Base-by-base conservation (phyloP, 306 rosid genomes). In the Styphnolobium japonicum region DNA sequence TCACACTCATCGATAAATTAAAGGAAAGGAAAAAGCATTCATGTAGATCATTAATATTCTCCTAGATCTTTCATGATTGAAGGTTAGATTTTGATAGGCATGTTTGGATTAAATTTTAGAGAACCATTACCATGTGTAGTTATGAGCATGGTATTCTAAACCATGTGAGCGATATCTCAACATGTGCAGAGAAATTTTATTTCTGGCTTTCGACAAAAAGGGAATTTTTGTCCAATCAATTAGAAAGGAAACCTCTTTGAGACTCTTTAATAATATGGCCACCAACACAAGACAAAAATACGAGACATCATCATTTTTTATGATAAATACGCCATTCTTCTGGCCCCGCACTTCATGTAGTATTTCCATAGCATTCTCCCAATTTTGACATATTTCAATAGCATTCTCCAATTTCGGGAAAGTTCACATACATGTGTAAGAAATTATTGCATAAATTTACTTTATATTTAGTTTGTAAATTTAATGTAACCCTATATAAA, bases 11-110 rank as follows among this genome's bases (percentile, higher is more conserved):
- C 64, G 36, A 71, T 25, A 71, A 63, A 64, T 23, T 3, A 76
- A 82, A 61, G 76, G 48, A 58, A 79, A 83, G 74, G 84, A 25
- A 34, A 69, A 52, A 55, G 80, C 68, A 55, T 48, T 62, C 40
- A 37, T 37, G 25, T 16, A 58, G 23, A 60, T 58, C 49, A 52
- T 34, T 49, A 8, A 62, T 55, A 61, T 77, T 74, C 36, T 29
- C 48, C 8, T 55, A 12, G 76, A 45, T 79, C 73, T 62, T 61
- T 69, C 71, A 79, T 66, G 73, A 82, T 75, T 86, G 75, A 69
- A 82, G 77, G 23, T 16, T 19, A 34, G 65, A 23, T 70, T 36
- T 77, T 73, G 73, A 43, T 58, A 37, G 31, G 10, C 16, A 4
- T 56, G 11, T 43, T 21, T 55, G 45, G 1, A 56, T 56, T 40